Percentiles rank a stretch among this genome's conserved stretches.
phyloP scores from a whole-genome alignment of 1,284 basidiomycete genomes.

The Coriolopsis trogii region DNA sequence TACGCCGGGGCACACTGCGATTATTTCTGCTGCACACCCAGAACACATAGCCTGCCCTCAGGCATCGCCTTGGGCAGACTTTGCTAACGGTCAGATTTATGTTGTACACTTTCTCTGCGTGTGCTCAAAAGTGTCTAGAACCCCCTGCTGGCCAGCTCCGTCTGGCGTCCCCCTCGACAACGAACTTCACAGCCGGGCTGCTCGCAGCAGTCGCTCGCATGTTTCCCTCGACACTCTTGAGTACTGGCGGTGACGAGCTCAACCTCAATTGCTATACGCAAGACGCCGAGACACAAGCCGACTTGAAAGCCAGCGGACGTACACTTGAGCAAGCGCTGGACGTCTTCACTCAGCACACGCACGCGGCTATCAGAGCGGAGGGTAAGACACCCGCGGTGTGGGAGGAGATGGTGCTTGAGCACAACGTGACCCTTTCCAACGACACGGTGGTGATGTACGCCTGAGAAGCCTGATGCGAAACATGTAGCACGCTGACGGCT shows the following conservation, averaged over 20 bases:
- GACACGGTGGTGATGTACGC: slow-evolving; percentile 72
- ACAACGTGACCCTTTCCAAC: slow-evolving; percentile 61
- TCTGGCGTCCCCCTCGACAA: slow-evolving; percentile 52
- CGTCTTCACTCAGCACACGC: slow-evolving; percentile 59
- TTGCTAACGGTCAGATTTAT: slow-evolving; percentile 50
- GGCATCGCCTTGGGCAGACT: slow-evolving; percentile 61
- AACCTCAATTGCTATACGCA: slow-evolving; percentile 69
- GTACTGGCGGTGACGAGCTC: slow-evolving; percentile 84
- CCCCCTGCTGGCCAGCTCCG: slow-evolving; percentile 83
- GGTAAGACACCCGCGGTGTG: slow-evolving; percentile 70
- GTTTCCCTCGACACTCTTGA: slow-evolving; percentile 64
- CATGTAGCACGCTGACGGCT: no score
- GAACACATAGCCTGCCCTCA: slow-evolving; percentile 75
- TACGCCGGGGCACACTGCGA: slow-evolving; percentile 80
- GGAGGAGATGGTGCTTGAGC: slow-evolving; percentile 76
- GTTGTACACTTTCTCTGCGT: no score
- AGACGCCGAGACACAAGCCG: slow-evolving; percentile 58
- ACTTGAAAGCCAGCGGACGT: slow-evolving; percentile 47
- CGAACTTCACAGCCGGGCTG: slow-evolving; percentile 47
- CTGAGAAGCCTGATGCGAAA: neutral
- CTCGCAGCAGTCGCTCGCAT: slow-evolving; percentile 45
- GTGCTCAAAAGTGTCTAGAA: no score
- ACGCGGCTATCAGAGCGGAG: slow-evolving; percentile 42
- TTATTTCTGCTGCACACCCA: slow-evolving; percentile 65
- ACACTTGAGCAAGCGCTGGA: slow-evolving; percentile 67